These are phyloP conservation scores for Mortierella sp. DNA, from an alignment of 371 early-diverging fungal species.

Conservation along the genomic window DNA sequence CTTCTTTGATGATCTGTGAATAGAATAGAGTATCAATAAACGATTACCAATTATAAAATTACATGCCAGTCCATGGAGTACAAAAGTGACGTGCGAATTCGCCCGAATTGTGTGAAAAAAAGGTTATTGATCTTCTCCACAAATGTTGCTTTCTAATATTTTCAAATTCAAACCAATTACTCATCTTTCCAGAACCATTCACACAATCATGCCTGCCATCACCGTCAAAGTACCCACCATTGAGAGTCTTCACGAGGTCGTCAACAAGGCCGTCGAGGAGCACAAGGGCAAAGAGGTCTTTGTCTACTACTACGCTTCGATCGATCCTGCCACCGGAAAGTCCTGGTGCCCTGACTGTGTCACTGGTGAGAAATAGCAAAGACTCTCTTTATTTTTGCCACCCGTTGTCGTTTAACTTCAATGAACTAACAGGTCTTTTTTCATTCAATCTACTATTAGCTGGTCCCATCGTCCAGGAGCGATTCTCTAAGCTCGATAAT, in stretches of 20 bases:
- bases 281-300: constrained; percentile 40
- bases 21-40: not conserved
- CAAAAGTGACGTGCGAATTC: constrained; percentile 12
- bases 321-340: constrained; percentile 60
- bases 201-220: constrained; percentile 42
- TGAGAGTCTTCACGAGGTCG: constrained; percentile 26
- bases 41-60: not conserved
- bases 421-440: not conserved
- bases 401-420: not conserved
- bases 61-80: not conserved
- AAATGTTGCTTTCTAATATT: not conserved
- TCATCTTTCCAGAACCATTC: constrained; percentile 8
- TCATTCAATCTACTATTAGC: constrained; percentile 48
- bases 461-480: constrained; percentile 65
- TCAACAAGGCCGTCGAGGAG: constrained; percentile 29
- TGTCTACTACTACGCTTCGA: constrained; percentile 45
- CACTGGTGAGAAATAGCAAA: constrained; percentile 21
- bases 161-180: not conserved
- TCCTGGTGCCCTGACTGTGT: constrained; percentile 77
- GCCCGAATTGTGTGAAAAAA: not conserved
- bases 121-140: not conserved
- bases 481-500: constrained; percentile 55
- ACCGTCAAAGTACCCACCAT: constrained; percentile 35
- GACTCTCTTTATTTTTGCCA: too few relatives aligned
- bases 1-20: constrained; percentile 51